These are phyloP conservation scores for Celoporthe dispersa DNA, from an alignment of 2,329 filamentous ascomycete species.

Conservation along the genomic window DNA sequence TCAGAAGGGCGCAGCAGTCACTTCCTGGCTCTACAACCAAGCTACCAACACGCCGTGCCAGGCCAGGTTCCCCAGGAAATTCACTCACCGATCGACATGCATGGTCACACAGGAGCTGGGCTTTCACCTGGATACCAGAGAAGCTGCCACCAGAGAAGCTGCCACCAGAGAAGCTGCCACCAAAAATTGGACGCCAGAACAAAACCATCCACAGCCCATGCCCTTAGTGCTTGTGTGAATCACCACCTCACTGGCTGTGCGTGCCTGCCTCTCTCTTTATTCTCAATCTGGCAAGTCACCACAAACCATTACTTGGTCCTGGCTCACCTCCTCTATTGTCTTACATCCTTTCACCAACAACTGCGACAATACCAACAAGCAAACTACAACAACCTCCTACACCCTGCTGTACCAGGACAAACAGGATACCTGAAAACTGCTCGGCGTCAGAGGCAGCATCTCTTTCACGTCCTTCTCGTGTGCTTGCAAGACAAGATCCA, in stretches of 20 bases:
- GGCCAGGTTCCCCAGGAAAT: not conserved
- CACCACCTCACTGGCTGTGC: not conserved
- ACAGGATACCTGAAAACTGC: not conserved
- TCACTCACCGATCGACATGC: not conserved
- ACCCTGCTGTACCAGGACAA: not conserved
- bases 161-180: not conserved
- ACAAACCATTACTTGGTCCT: not conserved
- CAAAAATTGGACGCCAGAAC: not conserved
- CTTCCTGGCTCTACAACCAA: not conserved
- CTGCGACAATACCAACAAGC: slow-evolving; percentile 1
- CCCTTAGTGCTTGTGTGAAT: not conserved
- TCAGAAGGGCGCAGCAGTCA: not conserved
- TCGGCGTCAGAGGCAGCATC: not conserved
- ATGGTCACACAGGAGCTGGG: not conserved
- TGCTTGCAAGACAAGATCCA: not conserved
- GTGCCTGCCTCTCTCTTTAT: not conserved
- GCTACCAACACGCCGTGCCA: not conserved
- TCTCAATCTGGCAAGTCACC: not conserved
- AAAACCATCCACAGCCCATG: not conserved
- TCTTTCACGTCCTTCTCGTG: not conserved
- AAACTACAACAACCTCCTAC: slow-evolving; percentile 4
- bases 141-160: too few species aligned
- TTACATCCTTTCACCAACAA: not conserved
- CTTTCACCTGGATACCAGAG: not conserved
- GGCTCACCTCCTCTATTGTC: slow-evolving; percentile 7